Evolutionary conservation across 805 yeast species (phyloP).

Genomic region (Maudiozyma saulgeensis): DNA sequence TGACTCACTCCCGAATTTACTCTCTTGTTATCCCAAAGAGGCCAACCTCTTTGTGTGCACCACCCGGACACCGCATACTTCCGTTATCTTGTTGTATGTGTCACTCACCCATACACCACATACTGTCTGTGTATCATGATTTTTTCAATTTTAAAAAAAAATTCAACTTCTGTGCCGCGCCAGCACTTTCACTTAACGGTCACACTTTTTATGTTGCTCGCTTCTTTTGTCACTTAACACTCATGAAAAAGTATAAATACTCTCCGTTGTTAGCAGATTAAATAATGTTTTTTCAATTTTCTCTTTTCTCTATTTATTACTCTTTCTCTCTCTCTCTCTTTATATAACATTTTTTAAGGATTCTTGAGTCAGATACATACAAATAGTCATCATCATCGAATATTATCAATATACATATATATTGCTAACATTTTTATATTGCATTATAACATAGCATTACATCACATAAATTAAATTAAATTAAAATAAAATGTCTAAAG

Average conservation of each 20-base stretch:
- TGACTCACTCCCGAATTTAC: too few relatives aligned
- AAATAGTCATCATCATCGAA: too few relatives aligned
- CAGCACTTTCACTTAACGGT: conserved; percentile 4
- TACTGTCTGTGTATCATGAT: not conserved
- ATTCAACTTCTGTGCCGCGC: not conserved
- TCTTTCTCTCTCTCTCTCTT: too few relatives aligned
- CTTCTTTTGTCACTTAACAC: conserved; percentile 14
- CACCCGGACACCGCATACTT: not conserved
- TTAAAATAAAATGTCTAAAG: conserved; percentile 81
- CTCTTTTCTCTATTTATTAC: too few relatives aligned
- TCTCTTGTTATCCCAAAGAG: too few relatives aligned
- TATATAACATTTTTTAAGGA: too few relatives aligned
- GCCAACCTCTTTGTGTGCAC: not conserved
- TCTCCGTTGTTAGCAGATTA: not conserved
- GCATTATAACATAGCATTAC: not conserved
- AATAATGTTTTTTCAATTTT: too few relatives aligned
- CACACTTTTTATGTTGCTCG: conserved; percentile 3
- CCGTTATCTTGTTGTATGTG: not conserved
- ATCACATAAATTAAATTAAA: not conserved
- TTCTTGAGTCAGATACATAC: too few relatives aligned
- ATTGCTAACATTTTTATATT: too few relatives aligned
- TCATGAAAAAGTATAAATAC: conserved; percentile 4
- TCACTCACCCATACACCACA: not conserved
- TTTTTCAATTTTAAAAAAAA: not conserved
- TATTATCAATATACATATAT: too few relatives aligned